Percentiles rank a stretch among this genome's conserved stretches.
phyloP scores from a whole-genome alignment of 169 alveolate species.

The Neospora caninum region DNA sequence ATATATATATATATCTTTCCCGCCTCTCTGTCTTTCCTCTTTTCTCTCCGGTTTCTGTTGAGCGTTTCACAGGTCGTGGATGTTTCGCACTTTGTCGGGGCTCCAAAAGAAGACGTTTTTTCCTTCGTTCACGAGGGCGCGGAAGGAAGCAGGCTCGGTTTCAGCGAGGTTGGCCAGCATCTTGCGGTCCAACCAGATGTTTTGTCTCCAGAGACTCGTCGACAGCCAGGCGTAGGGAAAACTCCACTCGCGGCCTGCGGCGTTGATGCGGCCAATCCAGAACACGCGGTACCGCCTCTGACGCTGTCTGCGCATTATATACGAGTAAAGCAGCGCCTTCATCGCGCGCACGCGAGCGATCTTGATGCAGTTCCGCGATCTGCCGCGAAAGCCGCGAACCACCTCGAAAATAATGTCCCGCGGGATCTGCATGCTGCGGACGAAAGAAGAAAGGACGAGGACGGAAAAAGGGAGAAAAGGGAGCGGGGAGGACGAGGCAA shows the following conservation, averaged over 20 bases:
- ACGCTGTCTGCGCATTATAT: conserved; percentile 56
- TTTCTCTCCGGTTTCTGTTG: background rate
- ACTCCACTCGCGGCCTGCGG: conserved; percentile 68
- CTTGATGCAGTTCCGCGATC: conserved; percentile 61
- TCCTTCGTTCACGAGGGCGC: conserved; percentile 62
- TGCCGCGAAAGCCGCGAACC: conserved; percentile 68
- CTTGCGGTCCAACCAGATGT: conserved; percentile 62
- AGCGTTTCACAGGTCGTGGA: background rate
- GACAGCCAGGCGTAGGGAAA: conserved; percentile 62
- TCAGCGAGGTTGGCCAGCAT: conserved; percentile 62
- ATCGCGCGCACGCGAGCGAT: conserved; percentile 60
- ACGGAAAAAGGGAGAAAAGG: background rate
- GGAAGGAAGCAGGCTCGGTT: conserved; percentile 68
- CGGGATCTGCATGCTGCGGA: conserved; percentile 64
- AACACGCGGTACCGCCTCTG: conserved; percentile 50
- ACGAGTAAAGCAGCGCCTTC: conserved; percentile 44
- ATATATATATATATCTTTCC: background rate
- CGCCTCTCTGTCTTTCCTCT: background rate
- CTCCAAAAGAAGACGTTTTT: background rate
- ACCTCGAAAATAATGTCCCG: conserved; percentile 62
- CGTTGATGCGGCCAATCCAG: conserved; percentile 68
- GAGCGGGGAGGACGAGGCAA: too few species aligned
- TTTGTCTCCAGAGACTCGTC: conserved; percentile 53
- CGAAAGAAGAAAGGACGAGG: background rate
- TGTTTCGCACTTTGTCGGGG: conserved; percentile 43